Percentiles rank a stretch among this genome's conserved stretches.
These are phyloP conservation scores for Eucalyptus fibrosa DNA, from an alignment of 345 rosid genomes.

Conservation along the genomic window DNA sequence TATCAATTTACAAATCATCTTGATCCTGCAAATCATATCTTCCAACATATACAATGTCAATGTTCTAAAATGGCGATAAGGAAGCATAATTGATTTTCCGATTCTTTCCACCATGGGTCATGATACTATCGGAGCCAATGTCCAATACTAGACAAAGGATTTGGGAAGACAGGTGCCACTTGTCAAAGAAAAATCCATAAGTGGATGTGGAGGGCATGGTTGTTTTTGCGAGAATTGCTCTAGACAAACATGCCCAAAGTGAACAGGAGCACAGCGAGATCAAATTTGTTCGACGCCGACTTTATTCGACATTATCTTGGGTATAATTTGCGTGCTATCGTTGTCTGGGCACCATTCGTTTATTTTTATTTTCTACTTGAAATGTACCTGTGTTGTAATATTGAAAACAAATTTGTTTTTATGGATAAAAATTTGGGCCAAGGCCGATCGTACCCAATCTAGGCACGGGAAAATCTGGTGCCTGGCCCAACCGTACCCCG, in stretches of 20 bases:
- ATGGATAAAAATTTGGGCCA: neutral
- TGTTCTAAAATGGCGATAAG: no score
- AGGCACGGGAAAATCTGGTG: neutral
- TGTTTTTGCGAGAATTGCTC: neutral
- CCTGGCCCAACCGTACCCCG: neutral
- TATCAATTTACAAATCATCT: no score
- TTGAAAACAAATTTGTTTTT: neutral
- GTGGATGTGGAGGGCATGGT: neutral
- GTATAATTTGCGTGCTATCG: neutral
- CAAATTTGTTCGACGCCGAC: neutral
- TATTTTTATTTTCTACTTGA: neutral
- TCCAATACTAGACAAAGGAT: neutral
- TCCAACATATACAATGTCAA: no score
- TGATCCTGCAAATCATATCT: no score
- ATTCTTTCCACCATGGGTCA: neutral
- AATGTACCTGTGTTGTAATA: neutral
- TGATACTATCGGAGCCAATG: no score
- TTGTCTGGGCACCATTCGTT: neutral
- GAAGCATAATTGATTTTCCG: neutral
- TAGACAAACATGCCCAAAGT: neutral
- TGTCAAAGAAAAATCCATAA: neutral
- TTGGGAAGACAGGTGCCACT: neutral
- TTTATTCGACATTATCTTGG: neutral
- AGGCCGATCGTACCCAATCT: neutral
- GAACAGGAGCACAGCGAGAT: neutral